These are phyloP conservation scores for Pyrenochaeta sp. DNA, from an alignment of 2,329 filamentous ascomycete species.

Conservation along the genomic window DNA sequence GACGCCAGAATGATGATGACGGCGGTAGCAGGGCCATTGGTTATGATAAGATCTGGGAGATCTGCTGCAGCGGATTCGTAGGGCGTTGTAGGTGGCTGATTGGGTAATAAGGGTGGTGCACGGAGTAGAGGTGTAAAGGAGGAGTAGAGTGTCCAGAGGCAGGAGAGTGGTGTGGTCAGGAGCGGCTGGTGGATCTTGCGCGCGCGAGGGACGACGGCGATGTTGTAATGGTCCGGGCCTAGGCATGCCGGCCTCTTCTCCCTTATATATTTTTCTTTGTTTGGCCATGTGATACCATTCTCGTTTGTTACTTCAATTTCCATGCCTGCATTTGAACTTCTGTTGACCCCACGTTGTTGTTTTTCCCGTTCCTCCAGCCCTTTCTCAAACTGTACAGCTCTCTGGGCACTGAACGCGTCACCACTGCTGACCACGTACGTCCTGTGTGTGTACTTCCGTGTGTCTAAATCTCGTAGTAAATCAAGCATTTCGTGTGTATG, in stretches of 20 bases:
- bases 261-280: not conserved
- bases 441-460: slow-evolving; percentile 64
- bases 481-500: slow-evolving; percentile 95
- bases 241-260: slow-evolving; percentile 11
- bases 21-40: slow-evolving; percentile 88
- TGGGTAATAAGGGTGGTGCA: slow-evolving; percentile 28
- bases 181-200: slow-evolving; percentile 83
- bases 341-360: slow-evolving; percentile 3
- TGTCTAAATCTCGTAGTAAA: slow-evolving; percentile 71
- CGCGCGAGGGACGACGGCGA: slow-evolving; percentile 77
- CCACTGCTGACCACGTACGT: slow-evolving; percentile 84
- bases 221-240: slow-evolving; percentile 62
- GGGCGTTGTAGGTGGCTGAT: slow-evolving; percentile 12
- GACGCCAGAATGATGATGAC: slow-evolving; percentile 75
- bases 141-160: slow-evolving; percentile 69
- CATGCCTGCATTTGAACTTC: not conserved
- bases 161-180: slow-evolving; percentile 74
- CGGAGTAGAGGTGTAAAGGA: slow-evolving; percentile 66
- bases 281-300: slow-evolving; percentile 3
- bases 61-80: slow-evolving; percentile 33
- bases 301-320: slow-evolving; percentile 9
- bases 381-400: slow-evolving; percentile 71
- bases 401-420: slow-evolving; percentile 74
- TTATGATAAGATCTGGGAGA: slow-evolving; percentile 79
- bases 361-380: slow-evolving; percentile 34